These are phyloP conservation scores for Aspergillus alliaceus DNA, from an alignment of 2,329 filamentous ascomycete species.

Conservation along the genomic window DNA sequence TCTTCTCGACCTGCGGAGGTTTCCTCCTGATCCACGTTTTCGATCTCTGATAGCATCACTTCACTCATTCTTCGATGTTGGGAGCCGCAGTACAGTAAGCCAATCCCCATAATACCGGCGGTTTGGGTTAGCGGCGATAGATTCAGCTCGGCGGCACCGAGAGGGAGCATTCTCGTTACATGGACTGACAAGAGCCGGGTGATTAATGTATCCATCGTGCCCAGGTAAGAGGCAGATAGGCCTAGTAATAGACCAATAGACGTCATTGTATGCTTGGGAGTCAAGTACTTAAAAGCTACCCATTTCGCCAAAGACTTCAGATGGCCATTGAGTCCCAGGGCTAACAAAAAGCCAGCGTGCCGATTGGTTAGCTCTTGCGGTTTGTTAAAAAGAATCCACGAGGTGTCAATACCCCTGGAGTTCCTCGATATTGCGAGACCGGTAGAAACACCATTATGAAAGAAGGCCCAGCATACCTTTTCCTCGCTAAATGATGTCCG, in stretches of 20 bases:
- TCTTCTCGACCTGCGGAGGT: constrained; percentile 66
- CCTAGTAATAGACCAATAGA: constrained; percentile 93
- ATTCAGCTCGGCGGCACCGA: constrained; percentile 90
- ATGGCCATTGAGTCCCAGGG: constrained; percentile 89
- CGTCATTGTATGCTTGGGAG: constrained; percentile 98
- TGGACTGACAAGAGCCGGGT: constrained; percentile 93
- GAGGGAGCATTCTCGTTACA: constrained; percentile 89
- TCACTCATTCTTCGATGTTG: constrained; percentile 98
- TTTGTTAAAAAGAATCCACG: constrained; percentile 98
- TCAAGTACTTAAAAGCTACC: constrained; percentile 99
- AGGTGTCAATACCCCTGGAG: constrained; percentile 93
- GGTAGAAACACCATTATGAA: constrained; percentile 92
- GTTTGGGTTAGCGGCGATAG: constrained; percentile 91
- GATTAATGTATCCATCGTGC: constrained; percentile 95
- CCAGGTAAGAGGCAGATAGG: constrained; percentile 87
- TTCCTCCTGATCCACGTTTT: constrained; percentile 81
- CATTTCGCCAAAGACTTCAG: constrained; percentile 93
- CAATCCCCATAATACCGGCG: constrained; percentile 95
- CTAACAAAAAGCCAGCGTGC: constrained; percentile 92
- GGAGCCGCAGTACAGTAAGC: constrained; percentile 87
- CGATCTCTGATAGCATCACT: constrained; percentile 96
- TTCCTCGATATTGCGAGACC: constrained; percentile 86
- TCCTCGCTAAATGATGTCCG: constrained; percentile 86
- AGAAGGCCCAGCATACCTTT: constrained; percentile 97
- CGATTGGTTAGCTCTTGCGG: constrained; percentile 88